These are phyloP conservation scores for Penicillium verrucosum DNA, from an alignment of 2,329 filamentous ascomycete species.

Conservation along the genomic window DNA sequence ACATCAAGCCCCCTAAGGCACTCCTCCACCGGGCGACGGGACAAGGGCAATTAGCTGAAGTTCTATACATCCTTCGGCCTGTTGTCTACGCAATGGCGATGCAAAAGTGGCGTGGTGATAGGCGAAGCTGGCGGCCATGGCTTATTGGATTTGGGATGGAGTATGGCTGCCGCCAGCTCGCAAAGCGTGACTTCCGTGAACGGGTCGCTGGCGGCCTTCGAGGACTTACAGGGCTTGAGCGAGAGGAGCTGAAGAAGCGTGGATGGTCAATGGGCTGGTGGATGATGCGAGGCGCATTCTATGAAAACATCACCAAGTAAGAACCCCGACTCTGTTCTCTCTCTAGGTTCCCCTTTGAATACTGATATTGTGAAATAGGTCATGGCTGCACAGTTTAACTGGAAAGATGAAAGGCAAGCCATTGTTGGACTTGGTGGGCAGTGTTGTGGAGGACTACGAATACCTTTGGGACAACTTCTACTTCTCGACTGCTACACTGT, in stretches of 20 bases:
- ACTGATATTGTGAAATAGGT: conserved; percentile 40
- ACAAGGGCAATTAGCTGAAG: conserved; percentile 78
- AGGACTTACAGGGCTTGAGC: conserved; percentile 77
- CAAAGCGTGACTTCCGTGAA: conserved; percentile 62
- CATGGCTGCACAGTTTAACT: conserved; percentile 66
- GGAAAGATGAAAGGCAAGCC: conserved; percentile 68
- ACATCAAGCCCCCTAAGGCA: conserved; percentile 86
- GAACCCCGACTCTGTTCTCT: conserved; percentile 19
- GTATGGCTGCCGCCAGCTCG: conserved; percentile 81
- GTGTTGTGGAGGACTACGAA: conserved; percentile 91
- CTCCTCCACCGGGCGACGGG: conserved; percentile 72
- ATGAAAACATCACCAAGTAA: conserved; percentile 79
- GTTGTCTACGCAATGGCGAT: conserved; percentile 82
- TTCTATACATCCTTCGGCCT: conserved; percentile 87
- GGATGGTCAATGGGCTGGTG: conserved; percentile 94
- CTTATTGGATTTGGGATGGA: conserved; percentile 80
- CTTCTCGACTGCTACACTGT: conserved; percentile 65
- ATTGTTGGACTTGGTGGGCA: conserved; percentile 75
- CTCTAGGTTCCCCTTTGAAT: background rate
- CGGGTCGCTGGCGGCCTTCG: conserved; percentile 67
- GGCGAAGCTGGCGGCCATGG: conserved; percentile 89
- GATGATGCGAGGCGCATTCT: conserved; percentile 94
- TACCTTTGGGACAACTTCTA: conserved; percentile 99
- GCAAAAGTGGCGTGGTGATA: conserved; percentile 67
- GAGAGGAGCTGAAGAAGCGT: conserved; percentile 82